These are phyloP conservation scores for Malassezia caprae DNA, from an alignment of 1,284 basidiomycete genomes.

Conservation along the genomic window DNA sequence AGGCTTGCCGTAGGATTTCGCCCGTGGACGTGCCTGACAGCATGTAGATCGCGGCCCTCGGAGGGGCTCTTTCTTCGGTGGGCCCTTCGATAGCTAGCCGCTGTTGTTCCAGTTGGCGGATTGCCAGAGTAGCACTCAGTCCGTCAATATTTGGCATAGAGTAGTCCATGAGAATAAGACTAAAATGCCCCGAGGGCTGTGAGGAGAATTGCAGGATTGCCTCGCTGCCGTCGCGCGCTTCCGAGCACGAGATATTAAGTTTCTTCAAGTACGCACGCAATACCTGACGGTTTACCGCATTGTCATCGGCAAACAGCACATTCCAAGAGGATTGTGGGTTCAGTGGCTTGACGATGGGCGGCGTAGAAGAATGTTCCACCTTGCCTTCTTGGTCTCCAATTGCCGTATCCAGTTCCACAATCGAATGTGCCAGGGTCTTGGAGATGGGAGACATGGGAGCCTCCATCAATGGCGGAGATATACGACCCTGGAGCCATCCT, in stretches of 20 bases:
- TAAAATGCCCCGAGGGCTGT: slow-evolving; percentile 15
- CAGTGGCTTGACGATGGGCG: neutral
- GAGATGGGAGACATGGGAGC: neutral
- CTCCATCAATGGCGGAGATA: neutral
- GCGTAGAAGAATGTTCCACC: neutral
- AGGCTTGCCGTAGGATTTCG: slow-evolving; percentile 82
- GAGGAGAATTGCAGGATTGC: slow-evolving; percentile 25
- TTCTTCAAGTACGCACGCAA: slow-evolving; percentile 26
- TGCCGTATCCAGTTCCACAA: neutral
- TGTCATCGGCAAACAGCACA: slow-evolving; percentile 40
- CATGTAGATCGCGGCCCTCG: neutral
- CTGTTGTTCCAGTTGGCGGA: slow-evolving; percentile 21
- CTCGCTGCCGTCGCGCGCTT: slow-evolving; percentile 29
- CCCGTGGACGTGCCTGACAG: slow-evolving; percentile 83
- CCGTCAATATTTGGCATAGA: slow-evolving; percentile 41
- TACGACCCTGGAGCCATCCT: neutral
- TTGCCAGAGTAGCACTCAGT: slow-evolving; percentile 27
- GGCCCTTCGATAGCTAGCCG: neutral
- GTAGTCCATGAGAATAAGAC: slow-evolving; percentile 38
- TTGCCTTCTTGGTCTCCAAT: neutral
- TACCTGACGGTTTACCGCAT: slow-evolving; percentile 35
- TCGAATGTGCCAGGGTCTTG: neutral
- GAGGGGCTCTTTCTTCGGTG: too few relatives aligned
- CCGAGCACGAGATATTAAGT: slow-evolving; percentile 22
- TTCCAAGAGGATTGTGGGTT: neutral